Conservation (phyloP, 306 rosid genomes). For the Betula pendula region DNA sequence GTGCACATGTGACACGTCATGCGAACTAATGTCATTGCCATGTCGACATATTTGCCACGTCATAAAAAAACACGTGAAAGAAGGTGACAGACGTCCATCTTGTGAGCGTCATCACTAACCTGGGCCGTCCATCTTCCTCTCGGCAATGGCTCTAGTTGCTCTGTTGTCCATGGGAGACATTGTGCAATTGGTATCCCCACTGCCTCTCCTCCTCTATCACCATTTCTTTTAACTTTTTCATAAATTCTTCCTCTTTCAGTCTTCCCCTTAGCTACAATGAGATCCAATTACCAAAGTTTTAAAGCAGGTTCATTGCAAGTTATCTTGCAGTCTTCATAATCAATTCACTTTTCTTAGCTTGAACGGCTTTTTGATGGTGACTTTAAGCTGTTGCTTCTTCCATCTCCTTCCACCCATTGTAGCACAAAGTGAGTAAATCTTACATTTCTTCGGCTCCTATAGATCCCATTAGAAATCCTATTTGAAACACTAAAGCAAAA, state of each 20-base stretch:
- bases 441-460: too few species aligned
- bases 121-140: too few species aligned
- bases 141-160: conserved; percentile 96
- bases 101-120: too few species aligned
- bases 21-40: too few species aligned
- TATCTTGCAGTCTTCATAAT: not conserved
- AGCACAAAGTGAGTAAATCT: too few species aligned
- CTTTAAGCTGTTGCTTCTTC: conserved; percentile 65
- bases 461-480: too few species aligned
- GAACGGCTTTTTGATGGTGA: conserved; percentile 72
- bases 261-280: conserved; percentile 77
- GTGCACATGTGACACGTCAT: too few species aligned
- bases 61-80: too few species aligned
- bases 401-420: conserved; percentile 65
- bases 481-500: too few species aligned
- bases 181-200: conserved; percentile 84
- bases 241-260: conserved; percentile 70
- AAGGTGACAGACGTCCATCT: too few species aligned
- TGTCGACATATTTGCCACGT: too few species aligned
- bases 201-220: conserved; percentile 65
- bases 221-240: conserved; percentile 69
- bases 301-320: not conserved
- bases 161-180: conserved; percentile 96
- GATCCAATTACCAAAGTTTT: conserved; percentile 26
- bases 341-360: conserved; percentile 51